Conservation (phyloP, 345 rosid species). For the Populus tremula region DNA sequence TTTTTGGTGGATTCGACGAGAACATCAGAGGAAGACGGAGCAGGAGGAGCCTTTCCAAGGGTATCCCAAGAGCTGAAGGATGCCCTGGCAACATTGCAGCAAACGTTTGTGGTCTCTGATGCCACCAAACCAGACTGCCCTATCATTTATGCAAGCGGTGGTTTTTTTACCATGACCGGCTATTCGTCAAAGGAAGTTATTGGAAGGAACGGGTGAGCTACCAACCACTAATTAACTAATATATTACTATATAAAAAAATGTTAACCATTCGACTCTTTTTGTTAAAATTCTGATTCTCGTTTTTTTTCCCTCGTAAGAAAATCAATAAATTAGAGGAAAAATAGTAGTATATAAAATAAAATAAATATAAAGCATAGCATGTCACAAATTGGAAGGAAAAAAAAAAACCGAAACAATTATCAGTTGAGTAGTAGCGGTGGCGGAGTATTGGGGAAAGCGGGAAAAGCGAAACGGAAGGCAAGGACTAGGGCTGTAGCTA, state of each 20-base stretch:
- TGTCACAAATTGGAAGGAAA: too few species aligned
- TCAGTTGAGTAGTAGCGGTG: too few species aligned
- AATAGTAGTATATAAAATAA: too few species aligned
- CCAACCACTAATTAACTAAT: neutral
- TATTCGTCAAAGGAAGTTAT: conserved; percentile 74
- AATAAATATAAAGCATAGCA: too few species aligned
- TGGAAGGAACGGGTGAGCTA: conserved; percentile 84
- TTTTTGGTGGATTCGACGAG: conserved; percentile 38
- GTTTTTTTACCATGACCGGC: conserved; percentile 92
- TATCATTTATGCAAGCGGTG: conserved; percentile 88
- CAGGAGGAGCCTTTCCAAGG: conserved; percentile 56
- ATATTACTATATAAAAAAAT: too few species aligned
- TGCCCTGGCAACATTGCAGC: conserved; percentile 83
- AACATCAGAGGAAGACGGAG: conserved; percentile 64
- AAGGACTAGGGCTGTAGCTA: too few species aligned
- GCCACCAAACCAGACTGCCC: conserved; percentile 88
- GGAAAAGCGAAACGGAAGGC: too few species aligned
- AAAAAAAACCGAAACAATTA: too few species aligned
- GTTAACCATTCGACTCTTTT: neutral
- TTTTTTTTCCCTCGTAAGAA: too few species aligned
- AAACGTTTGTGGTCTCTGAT: conserved; percentile 94
- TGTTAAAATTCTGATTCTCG: too few species aligned
- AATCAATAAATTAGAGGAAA: too few species aligned
- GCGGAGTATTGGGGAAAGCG: too few species aligned
- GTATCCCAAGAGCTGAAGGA: conserved; percentile 84